phyloP scores from a whole-genome alignment of 1,284 basidiomycete genomes.

The Ustilago trichophora region DNA sequence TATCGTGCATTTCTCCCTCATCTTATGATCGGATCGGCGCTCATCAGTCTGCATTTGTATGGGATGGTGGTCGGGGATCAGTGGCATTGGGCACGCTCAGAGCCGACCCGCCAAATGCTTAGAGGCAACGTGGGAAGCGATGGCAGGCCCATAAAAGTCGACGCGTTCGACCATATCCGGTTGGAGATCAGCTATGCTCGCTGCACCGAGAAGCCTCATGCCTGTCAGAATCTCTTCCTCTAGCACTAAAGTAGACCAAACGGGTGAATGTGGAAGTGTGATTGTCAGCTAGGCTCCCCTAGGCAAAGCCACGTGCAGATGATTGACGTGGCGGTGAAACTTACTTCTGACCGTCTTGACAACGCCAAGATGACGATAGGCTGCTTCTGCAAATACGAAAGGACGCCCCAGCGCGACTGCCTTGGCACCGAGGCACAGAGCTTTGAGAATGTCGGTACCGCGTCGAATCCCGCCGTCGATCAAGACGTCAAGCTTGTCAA shows the following conservation, averaged over 20 bases:
- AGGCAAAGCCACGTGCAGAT: not conserved
- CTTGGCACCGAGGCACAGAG: constrained; percentile 85
- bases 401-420: constrained; percentile 87
- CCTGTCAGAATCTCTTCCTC: constrained; percentile 15
- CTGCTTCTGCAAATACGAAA: constrained; percentile 88
- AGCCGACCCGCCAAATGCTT: constrained; percentile 1
- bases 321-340: not conserved
- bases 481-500: constrained; percentile 71
- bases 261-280: constrained; percentile 78
- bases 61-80: too few relatives aligned
- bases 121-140: constrained; percentile 1
- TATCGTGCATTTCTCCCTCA: too few relatives aligned
- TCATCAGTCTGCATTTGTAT: too few relatives aligned
- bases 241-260: not conserved
- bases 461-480: constrained; percentile 86
- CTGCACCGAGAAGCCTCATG: constrained; percentile 4
- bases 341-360: constrained; percentile 71
- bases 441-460: constrained; percentile 81
- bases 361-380: constrained; percentile 74
- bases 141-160: constrained; percentile 11
- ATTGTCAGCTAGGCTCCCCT: too few relatives aligned
- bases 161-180: constrained; percentile 11
- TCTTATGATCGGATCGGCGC: too few relatives aligned
- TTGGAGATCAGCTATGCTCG: constrained; percentile 6
- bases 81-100: too few relatives aligned